phyloP scores from a whole-genome alignment of 208 protist species.

The Acanthamoeba culbertsoni region DNA sequence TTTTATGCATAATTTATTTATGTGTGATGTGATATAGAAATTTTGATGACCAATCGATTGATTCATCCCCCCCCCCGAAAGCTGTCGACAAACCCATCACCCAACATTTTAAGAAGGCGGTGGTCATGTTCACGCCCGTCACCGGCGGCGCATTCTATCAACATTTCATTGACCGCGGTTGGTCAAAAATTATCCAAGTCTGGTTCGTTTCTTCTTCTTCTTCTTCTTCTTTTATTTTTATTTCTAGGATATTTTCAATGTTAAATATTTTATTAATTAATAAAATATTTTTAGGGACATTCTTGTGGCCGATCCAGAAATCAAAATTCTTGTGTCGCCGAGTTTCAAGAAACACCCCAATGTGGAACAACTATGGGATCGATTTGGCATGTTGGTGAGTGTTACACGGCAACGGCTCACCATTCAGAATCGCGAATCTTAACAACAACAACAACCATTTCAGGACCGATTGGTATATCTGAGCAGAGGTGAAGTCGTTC shows the following conservation, averaged over 20 bases:
- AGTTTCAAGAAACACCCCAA: not conserved
- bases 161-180: constrained; percentile 20
- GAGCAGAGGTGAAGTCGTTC: not conserved
- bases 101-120: not conserved
- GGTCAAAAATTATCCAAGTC: constrained; percentile 23
- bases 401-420: too few species aligned
- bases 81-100: not conserved
- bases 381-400: not conserved
- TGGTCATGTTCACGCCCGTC: not conserved
- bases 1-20: too few species aligned
- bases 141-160: constrained; percentile 12
- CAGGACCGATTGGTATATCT: not conserved
- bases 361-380: not conserved
- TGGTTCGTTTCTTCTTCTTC: not conserved
- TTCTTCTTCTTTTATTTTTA: not conserved
- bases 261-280: not conserved
- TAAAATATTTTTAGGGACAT: not conserved
- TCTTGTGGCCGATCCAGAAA: not conserved
- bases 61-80: too few species aligned
- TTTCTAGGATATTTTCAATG: not conserved
- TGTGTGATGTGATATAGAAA: too few species aligned
- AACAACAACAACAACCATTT: not conserved
- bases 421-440: not conserved
- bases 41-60: too few species aligned
- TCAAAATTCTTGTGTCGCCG: constrained; percentile 16